Conservation (phyloP, 2,329 filamentous ascomycete genomes). For the Exophiala lecanii-corni region DNA sequence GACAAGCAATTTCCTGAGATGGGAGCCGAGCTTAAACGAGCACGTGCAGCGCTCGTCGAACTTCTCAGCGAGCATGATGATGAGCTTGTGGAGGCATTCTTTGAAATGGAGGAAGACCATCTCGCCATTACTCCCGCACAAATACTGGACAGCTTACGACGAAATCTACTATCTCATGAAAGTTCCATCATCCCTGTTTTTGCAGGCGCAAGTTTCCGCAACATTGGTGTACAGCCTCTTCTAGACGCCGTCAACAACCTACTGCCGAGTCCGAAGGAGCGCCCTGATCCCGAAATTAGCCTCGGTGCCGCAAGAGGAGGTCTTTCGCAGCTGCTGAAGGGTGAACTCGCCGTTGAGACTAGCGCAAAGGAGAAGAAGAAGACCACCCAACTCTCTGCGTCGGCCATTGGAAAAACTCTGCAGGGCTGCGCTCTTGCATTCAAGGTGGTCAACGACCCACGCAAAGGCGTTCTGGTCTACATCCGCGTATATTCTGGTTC, state of each 20-base stretch:
- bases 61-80: slow-evolving; percentile 86
- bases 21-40: slow-evolving; percentile 65
- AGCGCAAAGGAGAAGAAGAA: slow-evolving; percentile 40
- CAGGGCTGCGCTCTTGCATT: slow-evolving; percentile 69
- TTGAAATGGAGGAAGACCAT: slow-evolving; percentile 70
- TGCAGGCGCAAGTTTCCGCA: slow-evolving; percentile 86
- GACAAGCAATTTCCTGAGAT: slow-evolving; percentile 46
- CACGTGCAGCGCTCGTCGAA: slow-evolving; percentile 74
- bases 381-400: slow-evolving; percentile 24
- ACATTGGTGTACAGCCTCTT: slow-evolving; percentile 88
- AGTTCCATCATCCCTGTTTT: slow-evolving; percentile 80
- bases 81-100: slow-evolving; percentile 74
- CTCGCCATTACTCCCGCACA: slow-evolving; percentile 59
- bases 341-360: slow-evolving; percentile 36
- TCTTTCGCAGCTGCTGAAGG: slow-evolving; percentile 46
- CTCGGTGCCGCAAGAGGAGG: slow-evolving; percentile 56
- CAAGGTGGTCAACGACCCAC: slow-evolving; percentile 87
- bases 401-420: slow-evolving; percentile 55
- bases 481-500: slow-evolving; percentile 86
- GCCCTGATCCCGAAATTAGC: slow-evolving; percentile 73
- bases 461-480: slow-evolving; percentile 83
- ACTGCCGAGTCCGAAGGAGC: slow-evolving; percentile 74
- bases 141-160: slow-evolving; percentile 69
- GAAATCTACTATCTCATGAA: slow-evolving; percentile 62
- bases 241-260: slow-evolving; percentile 86